Evolutionary conservation across 768 basidiomycete species (phyloP), one percentile per base, ranked within the genome.

Genomic region (Collybiopsis luxurians): DNA sequence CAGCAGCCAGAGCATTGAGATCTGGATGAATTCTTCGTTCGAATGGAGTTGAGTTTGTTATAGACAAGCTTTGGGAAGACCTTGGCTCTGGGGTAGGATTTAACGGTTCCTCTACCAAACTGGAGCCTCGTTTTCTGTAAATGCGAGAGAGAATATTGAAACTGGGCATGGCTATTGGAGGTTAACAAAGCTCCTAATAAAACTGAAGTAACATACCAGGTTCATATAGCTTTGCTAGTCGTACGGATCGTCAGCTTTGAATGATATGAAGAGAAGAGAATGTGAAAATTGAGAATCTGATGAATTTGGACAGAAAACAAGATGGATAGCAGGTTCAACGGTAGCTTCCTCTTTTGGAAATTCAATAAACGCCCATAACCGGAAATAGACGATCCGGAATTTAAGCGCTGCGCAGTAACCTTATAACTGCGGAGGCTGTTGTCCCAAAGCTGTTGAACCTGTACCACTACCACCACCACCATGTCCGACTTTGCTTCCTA

Each of bases 11-110:
- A n/a, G 54, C 54, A 26, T 55, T 55, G 17, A 55, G 54, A 12
- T 55, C 23, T 36, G 54, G 54, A 38, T 55, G 54, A 23, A 55
- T 55, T 39, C 54, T 45, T 27, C 45, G 43, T 47, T 55, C 44
- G 19, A 55, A 34, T n/a, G 43, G 54, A n/a, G 31, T 15, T 43
- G 40, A 30, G 1, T 40, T 7, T 42, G 27, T 12, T 10, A 24
- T 7, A 44, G 23, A 19, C n/a, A 40, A 23, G 28, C 5, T 30
- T 23, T 54, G 53, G 15, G 53, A 34, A 19, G 40, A 15, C 43
- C 27, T 54, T 10, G 42, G 53, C n/a, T 47, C 54, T 21, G 31
- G 45, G 24, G 23, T 55, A 30, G 31, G 6, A 6, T 13, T 34
- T 5, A 13, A 34, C 13, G 31, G 6, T 34, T 13, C 31, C 15